Base-by-base conservation (phyloP, 83 land plant genomes). In the Diphasiastrum complanatum region DNA sequence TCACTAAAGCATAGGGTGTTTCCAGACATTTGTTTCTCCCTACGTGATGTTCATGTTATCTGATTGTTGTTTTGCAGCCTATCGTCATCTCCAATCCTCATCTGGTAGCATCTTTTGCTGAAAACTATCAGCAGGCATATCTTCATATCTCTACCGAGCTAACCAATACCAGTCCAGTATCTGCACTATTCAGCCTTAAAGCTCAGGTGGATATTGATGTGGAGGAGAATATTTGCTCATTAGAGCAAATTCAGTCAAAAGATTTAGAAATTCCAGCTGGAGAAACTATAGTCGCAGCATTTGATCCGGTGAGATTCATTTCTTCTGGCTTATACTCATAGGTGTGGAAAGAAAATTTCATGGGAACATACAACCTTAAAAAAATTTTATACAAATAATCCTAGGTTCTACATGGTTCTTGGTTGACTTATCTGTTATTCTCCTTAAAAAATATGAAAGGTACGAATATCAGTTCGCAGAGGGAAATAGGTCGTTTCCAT, bases 11-110 rank as follows among this genome's bases (percentile, higher is more conserved):
- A n/a, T n/a, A n/a, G n/a, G n/a, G n/a, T n/a, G n/a, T n/a, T n/a
- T n/a, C n/a, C n/a, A n/a, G n/a, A n/a, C n/a, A n/a, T n/a, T n/a
- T n/a, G n/a, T n/a, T n/a, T n/a, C n/a, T n/a, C n/a, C n/a, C n/a
- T n/a, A n/a, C n/a, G n/a, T n/a, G n/a, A n/a, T n/a, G n/a, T n/a
- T n/a, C n/a, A n/a, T n/a, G n/a, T n/a, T n/a, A n/a, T n/a, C n/a
- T n/a, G n/a, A n/a, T n/a, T n/a, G n/a, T n/a, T n/a, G n/a, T n/a
- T n/a, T n/a, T 68, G 74, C 84, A 92, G 98, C 86, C 87, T 45
- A 88, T 88, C 43, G 82, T 79, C 56, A 67, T 92, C 24, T 51
- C 71, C n/a, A 91, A 92, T 78, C 98, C 98, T 31, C 98, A 92
- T 70, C 69, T 92, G 68, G 96, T 88, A 51, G 76, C 96, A 23